Conservation (phyloP, 441 rosid genomes). For the Gossypium laxum region DNA sequence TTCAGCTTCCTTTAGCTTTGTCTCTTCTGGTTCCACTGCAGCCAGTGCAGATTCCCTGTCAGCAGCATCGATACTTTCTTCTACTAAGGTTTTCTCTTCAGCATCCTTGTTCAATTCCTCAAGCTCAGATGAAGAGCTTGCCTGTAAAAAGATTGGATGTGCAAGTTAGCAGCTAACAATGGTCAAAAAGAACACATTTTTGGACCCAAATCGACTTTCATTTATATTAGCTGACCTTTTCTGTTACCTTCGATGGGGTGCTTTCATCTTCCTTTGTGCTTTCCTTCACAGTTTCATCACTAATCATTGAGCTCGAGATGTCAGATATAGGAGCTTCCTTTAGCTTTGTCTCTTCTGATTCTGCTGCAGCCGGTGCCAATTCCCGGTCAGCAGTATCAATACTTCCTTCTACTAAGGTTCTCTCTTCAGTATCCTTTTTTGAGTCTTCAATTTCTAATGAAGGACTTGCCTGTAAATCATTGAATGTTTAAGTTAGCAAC, state of each 20-base stretch:
- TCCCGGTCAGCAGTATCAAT: neutral
- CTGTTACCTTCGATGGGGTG: slow-evolving; percentile 7
- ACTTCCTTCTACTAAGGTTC: slow-evolving; percentile 12
- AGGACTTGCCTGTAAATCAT: slow-evolving; percentile 10
- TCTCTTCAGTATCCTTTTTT: slow-evolving; percentile 20
- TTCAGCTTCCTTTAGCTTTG: neutral
- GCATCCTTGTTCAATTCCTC: slow-evolving; percentile 6
- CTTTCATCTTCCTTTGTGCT: slow-evolving; percentile 19
- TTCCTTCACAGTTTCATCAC: slow-evolving; percentile 14
- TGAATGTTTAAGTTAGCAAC: neutral
- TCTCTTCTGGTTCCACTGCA: slow-evolving; percentile 2
- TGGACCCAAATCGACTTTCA: neutral
- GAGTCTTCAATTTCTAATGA: neutral
- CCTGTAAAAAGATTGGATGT: neutral
- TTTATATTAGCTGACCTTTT: slow-evolving; percentile 20
- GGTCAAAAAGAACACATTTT: neutral
- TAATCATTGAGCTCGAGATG: slow-evolving; percentile 10
- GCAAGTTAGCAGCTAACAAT: neutral
- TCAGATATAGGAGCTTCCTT: slow-evolving; percentile 11
- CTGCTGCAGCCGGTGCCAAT: neutral
- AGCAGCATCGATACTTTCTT: slow-evolving; percentile 1
- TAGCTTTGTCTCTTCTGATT: neutral
- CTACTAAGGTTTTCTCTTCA: slow-evolving; percentile 16
- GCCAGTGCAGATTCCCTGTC: slow-evolving; percentile 4
- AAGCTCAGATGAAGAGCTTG: slow-evolving; percentile 5